phyloP scores from a whole-genome alignment of 2,329 filamentous ascomycete genomes.

The Neonectria punicea region DNA sequence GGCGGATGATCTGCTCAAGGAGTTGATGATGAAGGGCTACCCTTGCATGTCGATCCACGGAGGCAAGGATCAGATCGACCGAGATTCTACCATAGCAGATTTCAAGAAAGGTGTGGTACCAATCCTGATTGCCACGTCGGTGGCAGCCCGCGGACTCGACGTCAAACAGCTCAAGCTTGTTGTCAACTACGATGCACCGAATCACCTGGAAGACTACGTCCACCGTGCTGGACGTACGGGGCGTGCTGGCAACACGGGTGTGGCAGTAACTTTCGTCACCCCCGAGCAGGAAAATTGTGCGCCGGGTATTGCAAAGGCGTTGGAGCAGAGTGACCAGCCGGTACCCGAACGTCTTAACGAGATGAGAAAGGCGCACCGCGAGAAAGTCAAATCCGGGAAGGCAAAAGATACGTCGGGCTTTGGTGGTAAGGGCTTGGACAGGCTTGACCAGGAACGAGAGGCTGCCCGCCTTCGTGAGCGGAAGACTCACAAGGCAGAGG shows the following conservation, averaged over 20 bases:
- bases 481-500: constrained; percentile 89
- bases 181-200: constrained; percentile 93
- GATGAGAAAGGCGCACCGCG: constrained; percentile 78
- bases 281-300: constrained; percentile 93
- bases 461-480: constrained; percentile 86
- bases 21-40: constrained; percentile 85
- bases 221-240: constrained; percentile 94
- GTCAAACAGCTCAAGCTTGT: constrained; percentile 97
- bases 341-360: constrained; percentile 76
- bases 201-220: constrained; percentile 96
- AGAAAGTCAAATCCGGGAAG: constrained; percentile 93
- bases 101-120: constrained; percentile 93
- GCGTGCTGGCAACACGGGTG: constrained; percentile 92
- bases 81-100: constrained; percentile 90
- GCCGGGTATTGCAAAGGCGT: constrained; percentile 86
- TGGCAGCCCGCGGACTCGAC: constrained; percentile 93
- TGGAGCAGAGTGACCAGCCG: constrained; percentile 89
- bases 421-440: constrained; percentile 92
- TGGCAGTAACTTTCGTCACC: constrained; percentile 93
- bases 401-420: constrained; percentile 92
- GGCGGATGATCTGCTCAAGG: constrained; percentile 81
- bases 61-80: constrained; percentile 92
- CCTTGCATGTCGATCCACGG: constrained; percentile 94
- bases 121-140: constrained; percentile 92
- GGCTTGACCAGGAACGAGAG: constrained; percentile 90